Conservation (phyloP, 805 yeast genomes). For the Suhomyces tanzawaensis region DNA sequence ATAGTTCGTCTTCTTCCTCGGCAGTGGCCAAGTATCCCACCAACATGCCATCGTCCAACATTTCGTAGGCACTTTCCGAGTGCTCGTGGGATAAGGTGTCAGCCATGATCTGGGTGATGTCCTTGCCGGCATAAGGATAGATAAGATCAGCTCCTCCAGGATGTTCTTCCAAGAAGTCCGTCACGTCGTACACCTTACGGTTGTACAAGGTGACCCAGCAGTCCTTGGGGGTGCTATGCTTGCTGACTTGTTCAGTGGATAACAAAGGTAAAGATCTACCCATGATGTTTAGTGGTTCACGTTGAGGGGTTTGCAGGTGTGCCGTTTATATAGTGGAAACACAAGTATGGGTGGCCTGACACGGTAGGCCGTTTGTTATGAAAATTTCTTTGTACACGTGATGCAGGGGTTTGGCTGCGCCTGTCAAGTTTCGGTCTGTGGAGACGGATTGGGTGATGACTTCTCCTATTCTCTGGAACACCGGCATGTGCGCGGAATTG, state of each 20-base stretch:
- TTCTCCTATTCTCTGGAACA: too few species aligned
- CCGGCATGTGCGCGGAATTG: too few species aligned
- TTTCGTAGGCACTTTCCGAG: constrained; percentile 81
- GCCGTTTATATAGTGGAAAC: background rate
- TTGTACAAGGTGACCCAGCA: constrained; percentile 81
- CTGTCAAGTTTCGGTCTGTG: too few species aligned
- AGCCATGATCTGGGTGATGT: constrained; percentile 69
- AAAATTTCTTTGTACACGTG: constrained; percentile 2
- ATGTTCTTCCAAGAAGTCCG: constrained; percentile 68
- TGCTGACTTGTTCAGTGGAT: constrained; percentile 49
- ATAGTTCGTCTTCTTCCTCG: constrained; percentile 70
- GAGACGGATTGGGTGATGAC: too few species aligned
- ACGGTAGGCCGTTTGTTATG: background rate
- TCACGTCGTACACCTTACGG: constrained; percentile 82
- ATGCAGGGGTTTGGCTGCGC: background rate
- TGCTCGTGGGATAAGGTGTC: constrained; percentile 75
- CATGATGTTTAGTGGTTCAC: constrained; percentile 2
- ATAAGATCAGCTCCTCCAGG: constrained; percentile 66
- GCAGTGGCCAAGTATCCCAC: constrained; percentile 82
- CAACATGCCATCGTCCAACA: constrained; percentile 75
- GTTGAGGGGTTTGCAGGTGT: background rate
- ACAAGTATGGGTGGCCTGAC: constrained; percentile 1
- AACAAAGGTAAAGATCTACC: constrained; percentile 54
- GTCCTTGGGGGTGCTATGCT: constrained; percentile 52
- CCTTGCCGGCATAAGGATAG: constrained; percentile 57